Base-by-base conservation (phyloP, 768 basidiomycete species). In the Boletus reticulatus region DNA sequence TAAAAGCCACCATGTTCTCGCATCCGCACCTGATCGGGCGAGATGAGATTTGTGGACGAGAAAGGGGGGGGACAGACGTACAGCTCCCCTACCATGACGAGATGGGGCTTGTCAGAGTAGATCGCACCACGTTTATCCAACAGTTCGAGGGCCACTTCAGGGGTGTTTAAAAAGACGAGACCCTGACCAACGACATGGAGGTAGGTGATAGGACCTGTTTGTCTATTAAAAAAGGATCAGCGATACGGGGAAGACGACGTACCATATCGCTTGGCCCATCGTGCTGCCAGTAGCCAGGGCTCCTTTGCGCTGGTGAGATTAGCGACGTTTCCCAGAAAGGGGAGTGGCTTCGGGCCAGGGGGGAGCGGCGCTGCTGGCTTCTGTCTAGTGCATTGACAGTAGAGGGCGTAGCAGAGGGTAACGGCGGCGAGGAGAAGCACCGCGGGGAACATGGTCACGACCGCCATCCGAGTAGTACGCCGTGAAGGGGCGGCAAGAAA, bases 41-140 rank as follows among this genome's bases (percentile, higher is more conserved):
- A 48, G 38, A 55, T 55, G 48, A 51, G 53, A 58, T 55, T 36
- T 41, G 34, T 11, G 37, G 5, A 17, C 14, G 2, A 24, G 39
- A 17, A 19, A 17, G 6, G 36, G 11, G 6, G 4, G 6, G 32
- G 16, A 2, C 4, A 44, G 24, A 82, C 85, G 64, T 62, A 89
- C 80, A 89, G 74, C 49, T 91, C 87, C 22, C 84, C 83, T 14
- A 73, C 75, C 89, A 92, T 90, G 43, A 86, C 76, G 22, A 89
- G 73, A 24, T 74, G 72, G 0, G 87, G 87, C 67, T 86, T 88
- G 72, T 90, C 89, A 9, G 88, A 84, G 67, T 90, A 91, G 29
- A 89, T 84, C 10, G 79, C 73, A 8, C 88, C 86, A 31, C 82
- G 80, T 64, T 82, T 86, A 52, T 91, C 88, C 59, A 92, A 72